A percentile compares a stretch with the other conserved stretches of the same genome.
These are phyloP conservation scores for Austroboletus novae-zelandiae DNA, from an alignment of 1,284 basidiomycete genomes.

Conservation along the genomic window DNA sequence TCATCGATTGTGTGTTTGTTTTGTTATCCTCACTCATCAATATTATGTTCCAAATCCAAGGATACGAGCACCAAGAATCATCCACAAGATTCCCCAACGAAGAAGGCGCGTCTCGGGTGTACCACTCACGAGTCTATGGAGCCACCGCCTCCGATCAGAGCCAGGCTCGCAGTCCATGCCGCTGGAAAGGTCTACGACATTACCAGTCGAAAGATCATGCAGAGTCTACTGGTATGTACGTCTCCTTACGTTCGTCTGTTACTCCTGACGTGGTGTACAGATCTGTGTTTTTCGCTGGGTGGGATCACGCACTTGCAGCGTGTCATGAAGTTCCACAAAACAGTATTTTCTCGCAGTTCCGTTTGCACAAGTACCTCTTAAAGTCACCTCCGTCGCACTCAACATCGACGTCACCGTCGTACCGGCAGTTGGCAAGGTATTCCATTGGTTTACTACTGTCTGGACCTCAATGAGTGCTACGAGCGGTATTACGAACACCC, in stretches of 20 bases:
- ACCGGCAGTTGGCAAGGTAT: constrained; percentile 58
- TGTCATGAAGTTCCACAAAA: constrained; percentile 53
- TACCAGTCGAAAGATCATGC: constrained; percentile 45
- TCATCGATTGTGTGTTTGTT: constrained; percentile 62
- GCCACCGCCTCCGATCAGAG: constrained; percentile 38
- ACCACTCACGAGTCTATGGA: constrained; percentile 4
- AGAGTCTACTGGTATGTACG: constrained; percentile 41
- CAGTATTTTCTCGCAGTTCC: constrained; percentile 44
- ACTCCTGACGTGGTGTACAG: constrained; percentile 23
- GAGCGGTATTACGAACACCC: constrained; percentile 49
- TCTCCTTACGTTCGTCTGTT: neutral
- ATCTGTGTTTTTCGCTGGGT: constrained; percentile 53
- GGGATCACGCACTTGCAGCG: constrained; percentile 58
- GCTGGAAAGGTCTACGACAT: constrained; percentile 37
- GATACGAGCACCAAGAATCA: constrained; percentile 1
- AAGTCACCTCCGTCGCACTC: constrained; percentile 6
- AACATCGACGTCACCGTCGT: constrained; percentile 38
- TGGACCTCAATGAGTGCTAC: constrained; percentile 77
- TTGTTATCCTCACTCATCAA: constrained; percentile 27
- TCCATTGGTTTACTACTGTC: constrained; percentile 63
- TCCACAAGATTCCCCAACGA: constrained; percentile 9
- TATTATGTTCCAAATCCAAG: neutral
- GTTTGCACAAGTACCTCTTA: constrained; percentile 40
- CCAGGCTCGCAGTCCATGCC: constrained; percentile 46
- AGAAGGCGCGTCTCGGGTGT: constrained; percentile 16